phyloP scores from a whole-genome alignment of 2,329 filamentous ascomycete genomes.

The Emergomyces pasteurianus region DNA sequence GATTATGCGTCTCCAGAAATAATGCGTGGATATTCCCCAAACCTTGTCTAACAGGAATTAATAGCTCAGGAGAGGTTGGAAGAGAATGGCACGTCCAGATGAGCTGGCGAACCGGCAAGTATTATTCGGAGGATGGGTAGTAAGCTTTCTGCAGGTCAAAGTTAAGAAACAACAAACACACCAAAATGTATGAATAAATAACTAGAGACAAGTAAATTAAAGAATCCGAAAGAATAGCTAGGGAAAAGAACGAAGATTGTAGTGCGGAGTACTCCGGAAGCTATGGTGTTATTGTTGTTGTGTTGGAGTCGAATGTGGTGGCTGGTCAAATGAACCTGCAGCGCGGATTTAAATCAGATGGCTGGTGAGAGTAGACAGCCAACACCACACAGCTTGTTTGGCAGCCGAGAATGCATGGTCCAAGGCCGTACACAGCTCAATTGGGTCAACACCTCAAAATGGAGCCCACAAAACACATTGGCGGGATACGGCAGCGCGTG shows the following conservation, averaged over 20 bases:
- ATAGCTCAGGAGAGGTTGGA: neutral
- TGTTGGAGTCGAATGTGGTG: slow-evolving; percentile 8
- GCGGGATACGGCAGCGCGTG: neutral
- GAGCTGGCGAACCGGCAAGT: neutral
- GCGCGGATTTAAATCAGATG: slow-evolving; percentile 25
- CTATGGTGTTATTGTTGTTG: neutral
- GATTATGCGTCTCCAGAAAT: neutral
- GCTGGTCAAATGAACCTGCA: slow-evolving; percentile 13
- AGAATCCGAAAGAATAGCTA: slow-evolving; percentile 6
- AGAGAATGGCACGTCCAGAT: neutral
- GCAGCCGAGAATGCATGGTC: slow-evolving; percentile 3
- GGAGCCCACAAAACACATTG: neutral
- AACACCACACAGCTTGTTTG: slow-evolving; percentile 11
- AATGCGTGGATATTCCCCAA: neutral
- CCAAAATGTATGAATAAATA: neutral
- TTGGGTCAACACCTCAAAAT: neutral
- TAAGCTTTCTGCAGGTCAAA: neutral
- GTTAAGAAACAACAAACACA: neutral
- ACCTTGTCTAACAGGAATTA: slow-evolving; percentile 3
- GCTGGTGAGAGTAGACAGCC: slow-evolving; percentile 21
- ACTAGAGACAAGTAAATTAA: neutral
- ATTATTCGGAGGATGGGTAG: neutral
- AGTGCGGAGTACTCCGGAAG: no score
- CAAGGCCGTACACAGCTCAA: neutral
- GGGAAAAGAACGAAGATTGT: slow-evolving; percentile 5